Conservation (phyloP, 2,329 filamentous ascomycete species). For the Sclerotiophoma versabilis region DNA sequence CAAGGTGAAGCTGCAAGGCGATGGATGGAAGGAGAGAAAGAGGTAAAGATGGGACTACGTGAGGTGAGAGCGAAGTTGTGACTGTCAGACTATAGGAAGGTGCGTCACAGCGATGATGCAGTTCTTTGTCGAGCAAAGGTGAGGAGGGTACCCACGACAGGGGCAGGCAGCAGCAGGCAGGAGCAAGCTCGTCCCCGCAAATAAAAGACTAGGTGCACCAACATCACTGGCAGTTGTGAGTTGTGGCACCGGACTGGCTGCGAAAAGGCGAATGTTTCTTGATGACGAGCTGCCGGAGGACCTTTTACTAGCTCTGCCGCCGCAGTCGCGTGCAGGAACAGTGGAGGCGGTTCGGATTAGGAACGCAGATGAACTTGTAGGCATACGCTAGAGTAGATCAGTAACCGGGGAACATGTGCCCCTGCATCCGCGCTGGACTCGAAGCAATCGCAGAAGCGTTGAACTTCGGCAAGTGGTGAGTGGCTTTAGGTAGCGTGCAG, state of each 20-base stretch:
- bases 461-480: conserved; percentile 31
- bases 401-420: conserved; percentile 35
- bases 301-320: conserved; percentile 47
- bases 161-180: conserved; percentile 21
- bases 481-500: conserved; percentile 37
- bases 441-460: conserved; percentile 30
- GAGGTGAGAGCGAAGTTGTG: too few species aligned
- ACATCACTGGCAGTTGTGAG: conserved; percentile 23
- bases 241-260: conserved; percentile 23
- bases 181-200: conserved; percentile 28
- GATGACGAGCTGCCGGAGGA: conserved; percentile 37
- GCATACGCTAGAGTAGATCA: conserved; percentile 31
- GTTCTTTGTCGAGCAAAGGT: not conserved
- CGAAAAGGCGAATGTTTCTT: conserved; percentile 27
- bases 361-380: conserved; percentile 27
- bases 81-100: too few species aligned
- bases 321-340: conserved; percentile 43
- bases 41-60: too few species aligned
- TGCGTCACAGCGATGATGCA: not conserved
- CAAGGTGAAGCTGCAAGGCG: not conserved
- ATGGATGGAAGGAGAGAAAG: too few species aligned
- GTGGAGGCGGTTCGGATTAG: conserved; percentile 18
- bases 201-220: conserved; percentile 13
- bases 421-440: conserved; percentile 41
- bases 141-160: conserved; percentile 19